Evolutionary conservation across 768 basidiomycete species (phyloP), one percentile per base, ranked within the genome.

Genomic region (Boletus tomentosulus): DNA sequence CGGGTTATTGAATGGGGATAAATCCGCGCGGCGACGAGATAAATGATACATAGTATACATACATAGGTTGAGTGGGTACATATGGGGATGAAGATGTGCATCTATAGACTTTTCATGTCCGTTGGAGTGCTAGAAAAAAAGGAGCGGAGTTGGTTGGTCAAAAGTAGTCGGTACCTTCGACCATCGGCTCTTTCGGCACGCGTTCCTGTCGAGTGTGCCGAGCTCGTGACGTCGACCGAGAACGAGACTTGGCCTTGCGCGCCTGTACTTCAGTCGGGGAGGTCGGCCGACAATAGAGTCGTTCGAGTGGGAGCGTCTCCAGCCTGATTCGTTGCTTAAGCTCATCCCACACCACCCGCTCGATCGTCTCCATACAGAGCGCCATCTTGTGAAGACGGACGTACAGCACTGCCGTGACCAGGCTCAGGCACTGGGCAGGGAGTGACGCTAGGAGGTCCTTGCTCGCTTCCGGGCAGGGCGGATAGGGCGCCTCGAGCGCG

Each of bases 351-450:
- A 79, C 66, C 2, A 64, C 62, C 11, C 53, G 52, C 46, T 79
- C 73, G 34, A 82, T 67, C 22, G 50, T 35, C 4, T 72, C 64
- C 78, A 80, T 79, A 16, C 69, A 63, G 31, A 30, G 35, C 6
- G 70, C 69, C 69, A 74, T 69, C 34, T 65, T 60, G 5, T 60
- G 60, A 10, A 80, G 57, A 0, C 64, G 70, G 3, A 65, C 63
- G 41, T 69, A 70, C 30, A 80, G 58, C 4, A 73, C 64, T 1
- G 63, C 66, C 10, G 64, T 57, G 10, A 73, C 65, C 57, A 72
- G 42, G 19, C 62, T 70, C 24, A 75, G 71, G 34, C 62, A 69
- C 35, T 70, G 70, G 0, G 72, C 63, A 9, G 78, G 70, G 59
- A 81, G 68, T 4, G 55, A 58, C 1, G 60, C 60, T 50, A 76